Evolutionary conservation across 768 basidiomycete genomes (phyloP), one percentile per base, ranked within the genome.

Genomic region (Suillus americanus): DNA sequence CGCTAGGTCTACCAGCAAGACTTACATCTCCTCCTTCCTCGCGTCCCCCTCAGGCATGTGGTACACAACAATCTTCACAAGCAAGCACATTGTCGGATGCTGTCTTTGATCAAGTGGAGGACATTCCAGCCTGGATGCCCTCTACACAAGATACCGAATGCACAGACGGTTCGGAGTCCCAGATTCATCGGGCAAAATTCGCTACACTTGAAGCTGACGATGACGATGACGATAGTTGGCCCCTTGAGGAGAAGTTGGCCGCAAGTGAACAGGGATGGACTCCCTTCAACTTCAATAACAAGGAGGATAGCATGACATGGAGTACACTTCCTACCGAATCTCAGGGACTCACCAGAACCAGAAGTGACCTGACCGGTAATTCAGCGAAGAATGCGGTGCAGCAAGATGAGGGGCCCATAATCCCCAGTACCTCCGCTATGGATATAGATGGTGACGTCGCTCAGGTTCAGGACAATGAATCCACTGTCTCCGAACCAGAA

Each of bases 281-380:
- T 18, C 79, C 82, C 54, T 88, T 87, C 67, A 84, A 83, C 35
- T 76, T 79, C 59, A 81, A 75, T 62, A 73, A 75, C 28, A 75
- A 79, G 9, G 90, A 91, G 55, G 90, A 91, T 69, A 89, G 86
- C 66, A 82, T 87, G 75, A 90, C 90, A 20, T 92, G 91, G 91
- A 91, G 88, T 67, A 88, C 89, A 20, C 71, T 83, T 61, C 88
- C 86, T 25, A 87, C 87, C 18, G 81, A 86, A 66, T 88, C 84
- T 69, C 85, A 86, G 67, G 76, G 67, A 16, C 68, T 68, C 12
- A 76, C 74, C 8, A 67, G 74, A 60, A 72, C 53, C 28, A 28
- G 51, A 30, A 54, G 25, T 20, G 53, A 65, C 23, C 64, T 76
- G 25, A 64, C 66, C 7, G 28, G 64, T 9, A 14, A 38, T n/a